Evolutionary conservation across 202 grass and related monocot species (phyloP), one percentile per base, ranked within the genome.

Genomic region (Setaria italica): DNA sequence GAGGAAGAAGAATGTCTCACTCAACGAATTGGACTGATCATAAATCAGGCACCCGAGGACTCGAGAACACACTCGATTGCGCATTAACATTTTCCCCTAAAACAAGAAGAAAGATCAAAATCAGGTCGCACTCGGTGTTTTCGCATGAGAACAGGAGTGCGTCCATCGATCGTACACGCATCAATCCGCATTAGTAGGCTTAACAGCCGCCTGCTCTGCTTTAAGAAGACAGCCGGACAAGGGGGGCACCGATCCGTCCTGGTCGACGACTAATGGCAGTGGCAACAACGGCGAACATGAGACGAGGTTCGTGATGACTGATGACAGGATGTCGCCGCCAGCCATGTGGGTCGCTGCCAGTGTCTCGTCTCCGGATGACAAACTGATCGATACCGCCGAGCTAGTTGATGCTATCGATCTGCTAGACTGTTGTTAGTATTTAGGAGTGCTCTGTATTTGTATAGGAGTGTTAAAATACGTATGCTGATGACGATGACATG

Each of bases 161-260:
- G 11, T 17, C 67, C 80, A 48, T 60, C 80, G 9, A 5, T 14
- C 8, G 5, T 51, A 34, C 17, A 32, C 3, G 41, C 51, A 47
- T 83, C 39, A 34, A 51, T 73, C 56, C 46, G 75, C 45, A 48
- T 39, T 55, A 41, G 35, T 41, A n/a, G 14, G 20, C 49, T 50
- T 59, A 81, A 81, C 35, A 50, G 15, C n/a, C 25, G 14, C 57
- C 11, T 80, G 80, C 75, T 29, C 2, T 11, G 13, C 75, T 62
- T 84, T 80, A 56, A 47, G 74, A 87, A 9, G 71, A 59, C 85
- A 90, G 25, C 25, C 25, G 25, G 25, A 25, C 25, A 0, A 29
- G 74, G 25, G 25, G 25, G 25, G 7, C 56, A 54, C 49, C 17
- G 71, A 69, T 55, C 64, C 35, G 80, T 87, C 89, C 11, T 62